These are phyloP conservation scores for Santalum album DNA, from an alignment of 164 flowering plant species.

Conservation along the genomic window DNA sequence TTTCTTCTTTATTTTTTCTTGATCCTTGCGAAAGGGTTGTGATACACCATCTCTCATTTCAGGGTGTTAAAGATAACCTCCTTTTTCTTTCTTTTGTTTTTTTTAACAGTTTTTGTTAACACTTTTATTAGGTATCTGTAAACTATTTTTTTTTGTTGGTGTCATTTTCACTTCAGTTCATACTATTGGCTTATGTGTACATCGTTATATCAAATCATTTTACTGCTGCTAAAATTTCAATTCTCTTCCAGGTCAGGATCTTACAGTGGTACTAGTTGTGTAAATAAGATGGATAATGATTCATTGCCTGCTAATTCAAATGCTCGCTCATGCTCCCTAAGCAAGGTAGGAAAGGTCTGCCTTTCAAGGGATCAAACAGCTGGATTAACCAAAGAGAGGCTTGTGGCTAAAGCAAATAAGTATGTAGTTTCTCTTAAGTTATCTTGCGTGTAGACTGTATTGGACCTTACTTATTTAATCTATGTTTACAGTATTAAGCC, in stretches of 20 bases:
- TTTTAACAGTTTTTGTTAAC: too few relatives aligned
- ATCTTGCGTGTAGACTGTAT: not conserved
- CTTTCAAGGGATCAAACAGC: constrained; percentile 33
- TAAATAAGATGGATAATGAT: constrained; percentile 40
- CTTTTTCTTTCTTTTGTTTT: too few relatives aligned
- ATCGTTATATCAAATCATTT: too few relatives aligned
- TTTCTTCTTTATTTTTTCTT: too few relatives aligned
- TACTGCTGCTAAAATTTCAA: too few relatives aligned
- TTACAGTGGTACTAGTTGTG: constrained; percentile 26
- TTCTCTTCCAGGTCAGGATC: constrained; percentile 47
- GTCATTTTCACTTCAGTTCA: too few relatives aligned
- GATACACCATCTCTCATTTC: too few relatives aligned
- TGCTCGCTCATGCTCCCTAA: constrained; percentile 28
- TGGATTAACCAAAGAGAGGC: constrained; percentile 38
- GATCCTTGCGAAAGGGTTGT: too few relatives aligned
- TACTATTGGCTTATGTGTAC: too few relatives aligned
- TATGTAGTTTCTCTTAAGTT: constrained; percentile 23
- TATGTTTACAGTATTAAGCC: not conserved
- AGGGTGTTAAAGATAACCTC: too few relatives aligned
- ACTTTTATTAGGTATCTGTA: not conserved
- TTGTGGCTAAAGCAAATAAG: constrained; percentile 36
- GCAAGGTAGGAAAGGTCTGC: constrained; percentile 42
- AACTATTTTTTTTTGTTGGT: too few relatives aligned
- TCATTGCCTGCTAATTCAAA: constrained; percentile 29
- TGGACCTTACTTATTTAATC: not conserved